phyloP scores from a whole-genome alignment of 2,329 filamentous ascomycete species.

The Arthrinium puccinioides region DNA sequence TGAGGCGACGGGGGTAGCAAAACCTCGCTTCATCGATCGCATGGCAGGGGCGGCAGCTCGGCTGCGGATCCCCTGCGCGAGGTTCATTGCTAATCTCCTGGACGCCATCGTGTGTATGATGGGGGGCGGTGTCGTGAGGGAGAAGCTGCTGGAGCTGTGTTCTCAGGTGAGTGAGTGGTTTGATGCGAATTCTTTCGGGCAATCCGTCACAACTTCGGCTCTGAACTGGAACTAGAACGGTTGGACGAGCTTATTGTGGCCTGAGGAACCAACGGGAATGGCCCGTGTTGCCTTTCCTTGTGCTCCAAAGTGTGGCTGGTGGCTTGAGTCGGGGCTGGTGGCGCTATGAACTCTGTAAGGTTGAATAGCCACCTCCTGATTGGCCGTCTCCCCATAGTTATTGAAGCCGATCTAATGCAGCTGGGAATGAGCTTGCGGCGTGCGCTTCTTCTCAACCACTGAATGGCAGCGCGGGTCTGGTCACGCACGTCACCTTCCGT shows the following conservation, averaged over 20 bases:
- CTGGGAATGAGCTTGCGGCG: no score
- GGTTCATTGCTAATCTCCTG: conserved; percentile 91
- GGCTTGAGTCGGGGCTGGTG: conserved; percentile 19
- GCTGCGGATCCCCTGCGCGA: conserved; percentile 83
- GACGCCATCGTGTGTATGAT: conserved; percentile 66
- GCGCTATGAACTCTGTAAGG: no score
- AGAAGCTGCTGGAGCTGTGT: conserved; percentile 8
- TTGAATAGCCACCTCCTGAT: no score
- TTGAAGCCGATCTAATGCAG: no score
- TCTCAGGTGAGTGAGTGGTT: conserved; percentile 50
- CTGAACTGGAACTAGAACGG: no score
- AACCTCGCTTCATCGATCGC: conserved; percentile 72
- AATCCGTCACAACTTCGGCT: conserved; percentile 16
- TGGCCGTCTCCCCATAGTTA: no score
- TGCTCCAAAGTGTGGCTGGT: conserved; percentile 22
- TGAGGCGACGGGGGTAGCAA: conserved; percentile 72
- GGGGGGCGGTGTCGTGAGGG: conserved; percentile 35
- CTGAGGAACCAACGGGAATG: no score
- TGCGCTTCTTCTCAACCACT: no score
- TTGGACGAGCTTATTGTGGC: no score
- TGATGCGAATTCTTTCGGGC: conserved; percentile 32
- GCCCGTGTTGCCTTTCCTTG: no score
- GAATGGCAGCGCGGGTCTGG: no score
- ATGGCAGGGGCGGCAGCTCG: conserved; percentile 76
- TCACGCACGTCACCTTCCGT: no score